Conservation (phyloP, 768 basidiomycete genomes). For the Exidia glandulosa region DNA sequence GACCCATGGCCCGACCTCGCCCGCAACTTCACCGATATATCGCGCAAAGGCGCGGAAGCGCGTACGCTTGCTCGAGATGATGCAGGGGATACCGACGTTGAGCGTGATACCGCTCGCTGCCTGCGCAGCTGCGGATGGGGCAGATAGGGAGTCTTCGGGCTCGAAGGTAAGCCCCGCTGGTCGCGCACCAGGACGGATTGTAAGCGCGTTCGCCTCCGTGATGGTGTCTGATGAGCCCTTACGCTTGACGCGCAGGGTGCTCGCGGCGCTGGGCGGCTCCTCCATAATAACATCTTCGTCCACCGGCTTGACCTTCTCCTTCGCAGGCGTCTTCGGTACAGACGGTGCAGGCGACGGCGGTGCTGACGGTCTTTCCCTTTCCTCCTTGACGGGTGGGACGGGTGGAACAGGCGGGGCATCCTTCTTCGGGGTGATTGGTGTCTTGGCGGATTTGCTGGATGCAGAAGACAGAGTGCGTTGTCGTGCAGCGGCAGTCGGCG, state of each 20-base stretch:
- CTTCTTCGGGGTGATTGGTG: not conserved
- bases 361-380: too few relatives aligned
- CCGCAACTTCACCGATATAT: constrained; percentile 79
- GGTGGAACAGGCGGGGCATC: not conserved
- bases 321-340: not conserved
- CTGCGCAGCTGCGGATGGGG: not conserved
- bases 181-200: not conserved
- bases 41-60: constrained; percentile 80
- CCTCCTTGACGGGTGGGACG: constrained; percentile 1
- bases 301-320: not conserved
- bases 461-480: constrained; percentile 4
- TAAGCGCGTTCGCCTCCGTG: constrained; percentile 8
- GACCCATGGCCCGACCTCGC: constrained; percentile 78
- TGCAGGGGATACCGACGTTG: constrained; percentile 83
- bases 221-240: constrained; percentile 29
- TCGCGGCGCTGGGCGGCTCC: not conserved
- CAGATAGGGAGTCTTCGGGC: not conserved
- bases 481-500: too few relatives aligned
- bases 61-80: constrained; percentile 71
- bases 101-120: constrained; percentile 48
- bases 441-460: not conserved
- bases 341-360: too few relatives aligned
- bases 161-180: not conserved
- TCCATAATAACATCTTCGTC: not conserved
- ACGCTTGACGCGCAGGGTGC: constrained; percentile 15